Percentiles rank a stretch among this genome's conserved stretches.
phyloP scores from a whole-genome alignment of 805 yeast genomes.

The Wickerhamomyces strasburgensis region DNA sequence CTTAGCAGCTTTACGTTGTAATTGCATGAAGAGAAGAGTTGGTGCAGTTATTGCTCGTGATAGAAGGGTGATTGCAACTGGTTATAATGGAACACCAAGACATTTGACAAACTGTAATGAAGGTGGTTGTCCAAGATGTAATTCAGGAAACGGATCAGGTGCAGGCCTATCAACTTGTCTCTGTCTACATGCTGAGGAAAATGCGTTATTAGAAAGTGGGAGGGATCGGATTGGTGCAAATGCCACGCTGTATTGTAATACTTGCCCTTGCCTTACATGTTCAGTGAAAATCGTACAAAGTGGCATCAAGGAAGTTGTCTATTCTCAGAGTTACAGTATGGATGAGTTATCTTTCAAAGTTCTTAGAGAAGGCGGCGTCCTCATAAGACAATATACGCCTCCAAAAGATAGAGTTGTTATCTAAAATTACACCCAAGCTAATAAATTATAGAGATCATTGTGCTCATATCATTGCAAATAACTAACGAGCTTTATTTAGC shows the following conservation, averaged over 20 bases:
- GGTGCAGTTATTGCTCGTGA: conserved; percentile 94
- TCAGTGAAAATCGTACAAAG: conserved; percentile 91
- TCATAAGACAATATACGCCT: conserved; percentile 52
- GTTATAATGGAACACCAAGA: conserved; percentile 96
- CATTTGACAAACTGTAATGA: conserved; percentile 84
- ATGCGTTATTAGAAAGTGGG: conserved; percentile 92
- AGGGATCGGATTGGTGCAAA: conserved; percentile 68
- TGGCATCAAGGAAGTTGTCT: conserved; percentile 88
- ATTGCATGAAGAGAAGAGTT: conserved; percentile 95
- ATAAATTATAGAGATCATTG: no score
- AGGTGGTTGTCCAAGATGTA: conserved; percentile 94
- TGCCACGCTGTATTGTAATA: conserved; percentile 82
- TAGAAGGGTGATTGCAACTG: conserved; percentile 86
- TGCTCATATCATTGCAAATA: no score
- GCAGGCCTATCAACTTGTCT: conserved; percentile 74
- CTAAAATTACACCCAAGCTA: not conserved
- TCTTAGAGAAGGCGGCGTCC: conserved; percentile 67
- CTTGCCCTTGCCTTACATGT: conserved; percentile 96
- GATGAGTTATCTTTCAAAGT: conserved; percentile 72
- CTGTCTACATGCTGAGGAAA: conserved; percentile 96
- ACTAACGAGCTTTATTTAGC: no score
- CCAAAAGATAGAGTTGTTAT: conserved; percentile 21
- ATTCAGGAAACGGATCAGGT: conserved; percentile 59
- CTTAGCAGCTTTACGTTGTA: conserved; percentile 85
- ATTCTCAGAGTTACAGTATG: conserved; percentile 90